phyloP scores from a whole-genome alignment of 192 early-diverging fungal species.

The Backusella luteola region DNA sequence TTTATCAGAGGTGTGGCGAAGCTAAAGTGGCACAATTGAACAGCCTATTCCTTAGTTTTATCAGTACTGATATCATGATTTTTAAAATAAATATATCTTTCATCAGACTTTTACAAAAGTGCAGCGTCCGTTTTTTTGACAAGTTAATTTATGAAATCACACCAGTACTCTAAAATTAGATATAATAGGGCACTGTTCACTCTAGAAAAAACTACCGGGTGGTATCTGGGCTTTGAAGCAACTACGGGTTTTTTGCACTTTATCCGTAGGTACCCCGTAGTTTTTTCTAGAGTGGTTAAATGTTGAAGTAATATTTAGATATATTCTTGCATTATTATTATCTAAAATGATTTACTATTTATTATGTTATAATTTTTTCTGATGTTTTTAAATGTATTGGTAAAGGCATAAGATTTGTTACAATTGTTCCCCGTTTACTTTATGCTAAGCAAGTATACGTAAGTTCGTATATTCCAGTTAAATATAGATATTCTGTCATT shows the following conservation, averaged over 20 bases:
- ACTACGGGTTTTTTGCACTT: no score
- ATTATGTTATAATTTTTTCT: no score
- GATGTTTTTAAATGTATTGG: no score
- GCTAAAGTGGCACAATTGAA: not conserved
- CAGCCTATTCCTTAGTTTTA: not conserved
- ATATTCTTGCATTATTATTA: not conserved
- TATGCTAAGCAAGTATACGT: not conserved
- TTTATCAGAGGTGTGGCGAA: not conserved
- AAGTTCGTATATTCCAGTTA: not conserved
- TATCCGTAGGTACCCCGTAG: no score
- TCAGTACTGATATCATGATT: not conserved
- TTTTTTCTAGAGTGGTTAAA: not conserved
- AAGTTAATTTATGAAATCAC: not conserved
- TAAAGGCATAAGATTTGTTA: not conserved
- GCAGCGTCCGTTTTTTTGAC: not conserved
- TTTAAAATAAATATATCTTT: not conserved
- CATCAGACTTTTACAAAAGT: not conserved
- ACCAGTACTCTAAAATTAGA: not conserved
- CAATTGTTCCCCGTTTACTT: not conserved
- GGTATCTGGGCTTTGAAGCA: no score
- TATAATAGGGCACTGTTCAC: not conserved
- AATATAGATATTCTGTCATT: not conserved
- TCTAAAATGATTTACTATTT: no score
- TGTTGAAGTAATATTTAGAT: not conserved
- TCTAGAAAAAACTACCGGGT: no score